Base-by-base conservation (phyloP, 495 filamentous ascomycete genomes). In the Pyronema omphalodes region DNA sequence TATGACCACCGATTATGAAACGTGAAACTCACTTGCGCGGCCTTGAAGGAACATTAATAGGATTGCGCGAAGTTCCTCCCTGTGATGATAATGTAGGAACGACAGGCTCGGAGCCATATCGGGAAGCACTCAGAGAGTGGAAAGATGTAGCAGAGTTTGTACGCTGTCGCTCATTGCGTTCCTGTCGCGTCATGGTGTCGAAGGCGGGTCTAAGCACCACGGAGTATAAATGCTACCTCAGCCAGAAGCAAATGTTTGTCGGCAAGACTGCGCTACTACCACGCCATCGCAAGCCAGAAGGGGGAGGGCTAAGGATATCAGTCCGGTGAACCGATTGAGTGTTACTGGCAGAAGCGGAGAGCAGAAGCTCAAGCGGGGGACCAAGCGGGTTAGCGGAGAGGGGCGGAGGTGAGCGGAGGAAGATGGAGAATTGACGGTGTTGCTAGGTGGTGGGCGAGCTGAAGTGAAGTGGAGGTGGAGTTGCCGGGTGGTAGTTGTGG, bases 131-230 rank as follows among this genome's bases (percentile, higher is more conserved):
- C 37, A 60, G 44, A 41, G 62, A 65, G 51, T 65, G 58, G 49
- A 59, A 65, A n/a, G 62, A 65, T 57, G 62, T 61, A 37, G 62
- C 61, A 44, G 62, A 65, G 54, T 62, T 65, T 46, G 62, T 61
- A 46, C 62, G 58, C 54, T 64, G 58, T 40, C 62, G 61, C 8
- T 54, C 52, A 36, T 34, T 7, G 48, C 58, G 57, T 41, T 65
- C 62, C 41, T 65, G 62, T 23, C 62, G 62, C 49, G 62, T 65
- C 62, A 65, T 65, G 55, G 51, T 64, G 58, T n/a, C 33, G 48
- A 51, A 14, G 44, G 44, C 9, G 44, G 9, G 12, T 23, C 44
- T 23, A 15, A 47, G 44, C 44, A 47, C 44, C 44, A 47, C 44
- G 12, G 44, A 41, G 39, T 41, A 15, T 47, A 47, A 17, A 36